Conservation (phyloP, 2,329 filamentous ascomycete species). For the Fusarium sarcochroum region DNA sequence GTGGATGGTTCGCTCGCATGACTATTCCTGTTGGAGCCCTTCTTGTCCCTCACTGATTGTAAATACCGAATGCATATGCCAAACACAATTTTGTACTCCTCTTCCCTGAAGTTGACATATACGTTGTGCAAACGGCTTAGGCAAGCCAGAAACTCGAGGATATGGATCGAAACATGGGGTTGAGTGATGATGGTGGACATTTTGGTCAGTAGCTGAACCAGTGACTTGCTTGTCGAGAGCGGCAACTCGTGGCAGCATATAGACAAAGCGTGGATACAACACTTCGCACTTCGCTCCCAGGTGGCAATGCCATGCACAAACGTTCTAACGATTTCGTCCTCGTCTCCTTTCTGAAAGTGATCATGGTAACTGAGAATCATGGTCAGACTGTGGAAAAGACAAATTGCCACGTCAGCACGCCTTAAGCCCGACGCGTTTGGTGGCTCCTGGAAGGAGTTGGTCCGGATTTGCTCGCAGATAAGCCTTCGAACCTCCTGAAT, state of each 20-base stretch:
- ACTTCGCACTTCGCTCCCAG: conserved; percentile 89
- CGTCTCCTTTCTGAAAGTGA: conserved; percentile 84
- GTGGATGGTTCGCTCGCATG: conserved; percentile 60
- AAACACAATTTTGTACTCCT: conserved; percentile 94
- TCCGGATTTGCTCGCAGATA: conserved; percentile 86
- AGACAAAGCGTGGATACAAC: conserved; percentile 93
- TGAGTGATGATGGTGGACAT: conserved; percentile 98
- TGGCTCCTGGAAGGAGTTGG: conserved; percentile 84
- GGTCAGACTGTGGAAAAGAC: conserved; percentile 87
- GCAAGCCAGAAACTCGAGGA: conserved; percentile 93
- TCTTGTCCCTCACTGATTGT: conserved; percentile 84
- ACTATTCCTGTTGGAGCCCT: conserved; percentile 62
- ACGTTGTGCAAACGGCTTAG: conserved; percentile 87
- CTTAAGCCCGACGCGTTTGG: conserved; percentile 83
- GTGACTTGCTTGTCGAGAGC: conserved; percentile 84
- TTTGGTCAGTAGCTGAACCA: conserved; percentile 89
- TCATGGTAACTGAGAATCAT: conserved; percentile 93
- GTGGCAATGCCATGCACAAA: conserved; percentile 88
- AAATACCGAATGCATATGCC: conserved; percentile 95
- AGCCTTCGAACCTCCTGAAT: conserved; percentile 81
- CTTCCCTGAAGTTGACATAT: conserved; percentile 89
- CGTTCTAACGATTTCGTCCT: conserved; percentile 88
- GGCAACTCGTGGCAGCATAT: conserved; percentile 97
- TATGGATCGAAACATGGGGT: conserved; percentile 90
- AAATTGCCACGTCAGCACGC: conserved; percentile 89